Base-by-base conservation (phyloP, 345 rosid genomes). In the Adansonia digitata region DNA sequence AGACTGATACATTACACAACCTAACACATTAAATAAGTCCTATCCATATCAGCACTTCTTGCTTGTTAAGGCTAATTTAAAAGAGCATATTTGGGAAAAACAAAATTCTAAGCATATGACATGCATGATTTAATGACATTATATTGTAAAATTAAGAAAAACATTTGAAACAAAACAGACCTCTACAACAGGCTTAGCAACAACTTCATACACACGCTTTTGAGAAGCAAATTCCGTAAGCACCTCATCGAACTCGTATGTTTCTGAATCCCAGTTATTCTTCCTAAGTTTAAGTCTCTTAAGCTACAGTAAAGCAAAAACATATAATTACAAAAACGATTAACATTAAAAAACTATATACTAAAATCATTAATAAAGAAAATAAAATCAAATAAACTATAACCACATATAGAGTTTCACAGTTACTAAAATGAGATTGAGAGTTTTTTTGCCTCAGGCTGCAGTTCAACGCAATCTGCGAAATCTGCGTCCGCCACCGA, bases 131-230 rank as follows among this genome's bases (percentile, higher is more conserved):
- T 43, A 59, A n/a, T 14, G 57, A n/a, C 26, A 55, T 24, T 40
- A 35, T 29, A 69, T 12, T 34, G 43, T 40, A 68, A 56, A 73
- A 24, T 2, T 45, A 24, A 43, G 27, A 53, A 60, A 9, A 17
- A 51, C 43, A 20, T 51, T 2, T 31, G 7, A 39, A 57, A 74
- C 37, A 39, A 11, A 53, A 57, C 79, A 74, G 56, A 95, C 98
- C 99, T 95, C 99, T n/a, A 95, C 97, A 78, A 95, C 99, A 11
- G 99, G 99, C 87, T 95, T 95, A 63, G 99, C 98, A 55, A 95
- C 99, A 14, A 89, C 98, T 86, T 95, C 86, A 70, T 93, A 95
- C 57, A 91, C 97, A 57, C 98, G 94, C 81, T 93, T 95, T 83
- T 95, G 99, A 0, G 99, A 95, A 53, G 99, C 98, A 70, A 82